A percentile compares a stretch with the other conserved stretches of the same genome.
These are phyloP conservation scores for Clavispora fructus DNA, from an alignment of 805 yeast species.

Conservation along the genomic window DNA sequence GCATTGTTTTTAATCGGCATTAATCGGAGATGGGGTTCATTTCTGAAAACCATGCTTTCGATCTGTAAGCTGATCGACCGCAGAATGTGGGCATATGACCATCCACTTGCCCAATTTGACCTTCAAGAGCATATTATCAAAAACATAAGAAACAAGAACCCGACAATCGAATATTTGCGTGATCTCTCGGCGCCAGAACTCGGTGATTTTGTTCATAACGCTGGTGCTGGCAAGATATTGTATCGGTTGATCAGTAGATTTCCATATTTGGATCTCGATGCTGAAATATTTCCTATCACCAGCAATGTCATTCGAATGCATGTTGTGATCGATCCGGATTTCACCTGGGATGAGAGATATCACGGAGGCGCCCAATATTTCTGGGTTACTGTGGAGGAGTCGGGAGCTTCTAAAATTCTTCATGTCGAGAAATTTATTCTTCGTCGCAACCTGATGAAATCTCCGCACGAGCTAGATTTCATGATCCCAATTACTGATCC, in stretches of 20 bases:
- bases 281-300: slow-evolving; percentile 87
- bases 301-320: slow-evolving; percentile 80
- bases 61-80: slow-evolving; percentile 84
- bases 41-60: slow-evolving; percentile 67
- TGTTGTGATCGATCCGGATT: slow-evolving; percentile 65
- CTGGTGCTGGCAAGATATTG: slow-evolving; percentile 61
- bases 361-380: slow-evolving; percentile 85
- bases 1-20: slow-evolving; percentile 85
- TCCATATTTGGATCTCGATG: slow-evolving; percentile 69
- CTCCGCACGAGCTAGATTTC: slow-evolving; percentile 72
- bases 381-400: slow-evolving; percentile 91
- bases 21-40: slow-evolving; percentile 85
- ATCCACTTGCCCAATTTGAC: slow-evolving; percentile 85
- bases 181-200: slow-evolving; percentile 71
- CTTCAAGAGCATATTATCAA: slow-evolving; percentile 62
- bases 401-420: slow-evolving; percentile 63
- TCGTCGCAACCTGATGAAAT: slow-evolving; percentile 48
- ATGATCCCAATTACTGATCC: slow-evolving; percentile 91
- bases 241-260: slow-evolving; percentile 60
- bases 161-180: slow-evolving; percentile 65
- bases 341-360: slow-evolving; percentile 73
- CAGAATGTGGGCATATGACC: slow-evolving; percentile 83
- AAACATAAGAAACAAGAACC: slow-evolving; percentile 57
- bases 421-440: slow-evolving; percentile 81
- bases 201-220: slow-evolving; percentile 86